A percentile compares a stretch with the other conserved stretches of the same genome.
These are phyloP conservation scores for Vaccinium darrowii DNA, from an alignment of 148 eudicot genomes.

Conservation along the genomic window DNA sequence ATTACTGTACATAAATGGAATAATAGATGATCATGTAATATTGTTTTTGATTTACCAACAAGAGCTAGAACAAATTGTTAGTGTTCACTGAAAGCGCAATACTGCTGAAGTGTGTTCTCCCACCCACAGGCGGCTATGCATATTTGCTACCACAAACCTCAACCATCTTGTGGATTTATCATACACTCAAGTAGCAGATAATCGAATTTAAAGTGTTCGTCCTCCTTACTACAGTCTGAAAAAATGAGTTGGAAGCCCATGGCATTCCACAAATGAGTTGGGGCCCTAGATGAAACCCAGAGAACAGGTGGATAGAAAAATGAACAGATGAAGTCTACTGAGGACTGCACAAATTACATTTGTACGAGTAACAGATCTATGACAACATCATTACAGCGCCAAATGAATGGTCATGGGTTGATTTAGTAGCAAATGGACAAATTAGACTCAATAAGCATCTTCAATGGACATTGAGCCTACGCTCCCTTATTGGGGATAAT, in stretches of 20 bases:
- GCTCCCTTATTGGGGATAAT: neutral
- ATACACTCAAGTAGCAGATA: neutral
- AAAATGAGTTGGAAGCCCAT: constrained; percentile 1
- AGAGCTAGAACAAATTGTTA: constrained; percentile 5
- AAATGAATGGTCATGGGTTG: neutral
- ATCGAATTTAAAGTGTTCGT: neutral
- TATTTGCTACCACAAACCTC: constrained; percentile 1
- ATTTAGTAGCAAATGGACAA: neutral
- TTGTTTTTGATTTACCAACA: neutral
- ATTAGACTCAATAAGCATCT: neutral
- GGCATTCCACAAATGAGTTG: neutral
- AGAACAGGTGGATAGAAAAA: neutral
- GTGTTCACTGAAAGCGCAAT: neutral
- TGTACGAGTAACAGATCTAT: neutral
- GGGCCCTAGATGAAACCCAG: neutral
- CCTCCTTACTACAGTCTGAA: neutral
- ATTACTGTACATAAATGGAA: constrained; percentile 5
- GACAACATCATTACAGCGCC: neutral
- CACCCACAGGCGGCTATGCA: neutral
- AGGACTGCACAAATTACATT: neutral
- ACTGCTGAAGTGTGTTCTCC: neutral
- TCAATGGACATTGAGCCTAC: neutral
- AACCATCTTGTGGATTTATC: neutral
- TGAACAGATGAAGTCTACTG: neutral
- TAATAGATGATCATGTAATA: neutral